These are phyloP conservation scores for Allium cepa DNA, from an alignment of 106 monocot genomes.

Conservation along the genomic window DNA sequence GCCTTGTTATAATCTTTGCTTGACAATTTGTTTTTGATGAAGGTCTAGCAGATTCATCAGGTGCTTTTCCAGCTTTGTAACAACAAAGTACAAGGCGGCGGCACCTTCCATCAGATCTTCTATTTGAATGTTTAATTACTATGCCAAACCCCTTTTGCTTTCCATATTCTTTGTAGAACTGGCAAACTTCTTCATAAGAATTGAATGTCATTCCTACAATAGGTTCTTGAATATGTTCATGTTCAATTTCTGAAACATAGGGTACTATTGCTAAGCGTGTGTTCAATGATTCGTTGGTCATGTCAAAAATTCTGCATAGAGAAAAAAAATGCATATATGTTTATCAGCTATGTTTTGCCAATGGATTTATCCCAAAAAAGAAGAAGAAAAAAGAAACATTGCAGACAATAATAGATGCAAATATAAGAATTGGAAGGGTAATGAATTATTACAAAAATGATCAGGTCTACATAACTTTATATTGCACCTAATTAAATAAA, in stretches of 20 bases:
- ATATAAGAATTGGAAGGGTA: too few species aligned
- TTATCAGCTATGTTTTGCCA: too few species aligned
- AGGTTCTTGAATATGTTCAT: not conserved
- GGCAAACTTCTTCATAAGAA: not conserved
- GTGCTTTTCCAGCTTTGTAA: conserved; percentile 7
- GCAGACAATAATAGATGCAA: too few species aligned
- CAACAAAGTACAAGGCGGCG: conserved; percentile 11
- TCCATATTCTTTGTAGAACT: conserved; percentile 11
- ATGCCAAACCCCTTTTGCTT: conserved; percentile 6
- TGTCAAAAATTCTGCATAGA: not conserved
- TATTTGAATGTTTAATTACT: conserved; percentile 8
- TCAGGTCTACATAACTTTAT: too few species aligned
- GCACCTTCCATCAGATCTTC: conserved; percentile 3
- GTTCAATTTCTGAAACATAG: not conserved
- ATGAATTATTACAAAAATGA: too few species aligned
- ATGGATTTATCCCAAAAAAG: too few species aligned
- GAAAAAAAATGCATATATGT: too few species aligned
- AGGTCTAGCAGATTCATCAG: conserved; percentile 3
- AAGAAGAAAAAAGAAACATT: too few species aligned
- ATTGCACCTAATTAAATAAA: too few species aligned
- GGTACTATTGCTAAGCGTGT: not conserved
- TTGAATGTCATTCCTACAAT: conserved; percentile 6
- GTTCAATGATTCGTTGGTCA: not conserved
- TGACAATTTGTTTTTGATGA: conserved; percentile 5
- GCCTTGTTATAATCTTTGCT: conserved; percentile 6